Conservation (phyloP, 306 rosid species). For the Lathyrus oleraceus region DNA sequence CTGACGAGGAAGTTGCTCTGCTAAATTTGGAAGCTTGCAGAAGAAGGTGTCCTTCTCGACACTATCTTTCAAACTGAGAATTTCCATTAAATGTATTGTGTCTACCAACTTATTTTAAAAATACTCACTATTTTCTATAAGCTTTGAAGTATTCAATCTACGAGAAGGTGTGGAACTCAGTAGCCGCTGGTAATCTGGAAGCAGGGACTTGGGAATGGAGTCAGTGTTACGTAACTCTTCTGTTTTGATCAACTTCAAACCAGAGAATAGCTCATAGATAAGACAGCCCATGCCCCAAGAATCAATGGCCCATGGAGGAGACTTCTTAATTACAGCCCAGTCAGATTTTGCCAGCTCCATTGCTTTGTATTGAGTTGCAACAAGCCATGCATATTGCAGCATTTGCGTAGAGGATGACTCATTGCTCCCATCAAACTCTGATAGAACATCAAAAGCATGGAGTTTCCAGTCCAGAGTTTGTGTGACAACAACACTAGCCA, state of each 20-base stretch:
- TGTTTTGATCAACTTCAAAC: conserved; percentile 78
- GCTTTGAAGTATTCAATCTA: conserved; percentile 94
- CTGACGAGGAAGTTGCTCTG: conserved; percentile 96
- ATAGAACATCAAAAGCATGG: conserved; percentile 95
- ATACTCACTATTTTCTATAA: conserved; percentile 92
- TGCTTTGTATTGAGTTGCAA: conserved; percentile 91
- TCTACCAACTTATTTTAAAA: conserved; percentile 97
- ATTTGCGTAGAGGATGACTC: conserved; percentile 72
- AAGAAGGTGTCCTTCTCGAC: conserved; percentile 97
- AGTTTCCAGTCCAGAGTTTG: conserved; percentile 98
- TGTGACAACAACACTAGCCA: conserved; percentile 95
- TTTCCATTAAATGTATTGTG: conserved; percentile 97
- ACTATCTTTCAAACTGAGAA: too few relatives aligned
- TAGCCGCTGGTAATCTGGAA: conserved; percentile 99
- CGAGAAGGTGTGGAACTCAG: conserved; percentile 92
- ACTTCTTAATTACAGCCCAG: conserved; percentile 82
- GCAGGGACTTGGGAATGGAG: conserved; percentile 95
- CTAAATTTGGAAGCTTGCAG: conserved; percentile 96
- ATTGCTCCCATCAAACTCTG: conserved; percentile 77
- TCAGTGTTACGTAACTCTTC: conserved; percentile 91
- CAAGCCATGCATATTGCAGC: conserved; percentile 99
- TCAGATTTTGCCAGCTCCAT: conserved; percentile 88
- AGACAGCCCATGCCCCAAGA: conserved; percentile 99
- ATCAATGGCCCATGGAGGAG: conserved; percentile 96
- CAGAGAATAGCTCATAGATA: conserved; percentile 91